Conservation (phyloP, 2,329 filamentous ascomycete species). For the Ilyonectria mors-panacis region DNA sequence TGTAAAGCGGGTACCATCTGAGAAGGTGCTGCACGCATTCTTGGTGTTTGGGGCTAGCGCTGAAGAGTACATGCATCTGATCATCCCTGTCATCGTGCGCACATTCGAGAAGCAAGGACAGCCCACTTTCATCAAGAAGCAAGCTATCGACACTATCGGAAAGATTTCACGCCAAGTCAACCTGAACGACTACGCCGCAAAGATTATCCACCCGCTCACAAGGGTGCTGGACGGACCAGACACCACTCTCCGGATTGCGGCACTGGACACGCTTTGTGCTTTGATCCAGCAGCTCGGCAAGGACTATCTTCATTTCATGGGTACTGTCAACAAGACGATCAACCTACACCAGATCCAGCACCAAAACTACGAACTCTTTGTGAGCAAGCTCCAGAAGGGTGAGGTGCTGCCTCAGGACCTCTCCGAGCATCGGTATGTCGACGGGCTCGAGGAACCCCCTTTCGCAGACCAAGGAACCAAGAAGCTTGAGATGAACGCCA, state of each 20-base stretch:
- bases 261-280: constrained; percentile 93
- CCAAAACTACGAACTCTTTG: constrained; percentile 91
- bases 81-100: constrained; percentile 94
- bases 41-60: constrained; percentile 95
- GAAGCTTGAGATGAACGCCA: constrained; percentile 97
- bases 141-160: constrained; percentile 94
- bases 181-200: constrained; percentile 94
- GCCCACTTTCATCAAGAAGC: constrained; percentile 83
- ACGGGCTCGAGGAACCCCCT: constrained; percentile 83
- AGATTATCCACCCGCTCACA: constrained; percentile 94
- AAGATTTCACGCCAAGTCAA: constrained; percentile 97
- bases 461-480: constrained; percentile 90
- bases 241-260: constrained; percentile 80
- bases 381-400: constrained; percentile 93
- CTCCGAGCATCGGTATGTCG: constrained; percentile 84
- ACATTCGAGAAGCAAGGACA: constrained; percentile 93
- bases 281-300: constrained; percentile 96
- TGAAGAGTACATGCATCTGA: constrained; percentile 99
- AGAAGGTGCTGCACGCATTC: constrained; percentile 94
- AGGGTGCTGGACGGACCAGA: constrained; percentile 84
- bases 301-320: constrained; percentile 95
- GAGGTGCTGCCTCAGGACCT: constrained; percentile 96
- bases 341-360: constrained; percentile 86
- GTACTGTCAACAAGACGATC: constrained; percentile 91
- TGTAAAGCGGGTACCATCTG: constrained; percentile 83